Base-by-base conservation (phyloP, 495 filamentous ascomycete genomes). In the Neurospora discreta region DNA sequence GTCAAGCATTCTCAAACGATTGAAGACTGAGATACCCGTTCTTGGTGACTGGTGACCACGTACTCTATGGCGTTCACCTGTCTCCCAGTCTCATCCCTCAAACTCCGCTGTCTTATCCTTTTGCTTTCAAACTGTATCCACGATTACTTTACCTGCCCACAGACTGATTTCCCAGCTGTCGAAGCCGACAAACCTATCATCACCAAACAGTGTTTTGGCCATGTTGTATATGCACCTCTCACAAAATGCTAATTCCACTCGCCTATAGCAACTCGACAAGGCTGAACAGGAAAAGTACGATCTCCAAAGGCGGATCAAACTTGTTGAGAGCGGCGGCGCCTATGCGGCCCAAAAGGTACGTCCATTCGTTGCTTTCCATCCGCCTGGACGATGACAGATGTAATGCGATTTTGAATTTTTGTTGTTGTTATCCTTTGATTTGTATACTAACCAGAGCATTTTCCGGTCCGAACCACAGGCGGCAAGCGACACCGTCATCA, bases 401-500 rank as follows among this genome's bases (percentile, higher is more conserved):
- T 41, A 58, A 23, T 71, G 20, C 23, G 46, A 60, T 60, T 69
- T 60, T 75, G 52, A 67, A 52, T 23, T 38, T 30, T 69, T 67
- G 43, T 39, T 67, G 20, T 39, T 69, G 4, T 68, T 33, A 3
- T 16, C 18, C 30, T 33, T 15, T 26, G 15, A 16, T 30, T 69
- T 69, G 15, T n/a, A 20, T 11, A 65, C 69, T 71, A 71, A 71
- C 69, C 42, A 36, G 30, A 33, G 43, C 18, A 78, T 75, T 33
- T n/a, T 69, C 15, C 26, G 52, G 36, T 39, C 77, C 23, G 26
- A 77, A 72, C 44, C 77, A 73, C 73, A 87, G 81, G 85, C 88
- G 76, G 82, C 87, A 75, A 84, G 86, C 75, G 88, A 91, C 46
- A 82, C 90, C 72, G 82, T 84, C 71, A 89, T 89, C 73, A 90